Base-by-base conservation (phyloP, 768 basidiomycete genomes). In the Obba rivulosa region DNA sequence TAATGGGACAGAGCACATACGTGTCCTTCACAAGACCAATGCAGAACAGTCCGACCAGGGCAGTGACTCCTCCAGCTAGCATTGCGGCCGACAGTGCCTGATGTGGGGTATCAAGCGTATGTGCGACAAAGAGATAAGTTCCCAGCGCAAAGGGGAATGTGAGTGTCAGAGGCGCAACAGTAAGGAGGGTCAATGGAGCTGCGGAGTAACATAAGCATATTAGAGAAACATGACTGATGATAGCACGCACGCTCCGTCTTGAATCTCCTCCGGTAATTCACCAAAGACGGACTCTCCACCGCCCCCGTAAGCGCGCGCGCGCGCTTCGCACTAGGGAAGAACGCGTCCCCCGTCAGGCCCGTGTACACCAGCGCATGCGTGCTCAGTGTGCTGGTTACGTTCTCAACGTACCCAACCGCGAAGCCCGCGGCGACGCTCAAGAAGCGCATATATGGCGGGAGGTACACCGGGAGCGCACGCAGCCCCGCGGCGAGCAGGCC, bases 41-140 rank as follows among this genome's bases (percentile, higher is more conserved):
- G 53, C 87, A 91, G 57, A 92, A 92, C 62, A 87, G 60, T 1
- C 89, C 85, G 25, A 92, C 88, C 18, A 93, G 70, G 4, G 85
- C 87, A 0, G 89, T 89, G 16, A 90, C 80, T 9, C 79, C 81
- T 3, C 85, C 92, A 20, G 85, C 86, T 3, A 94, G 69, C 14
- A 94, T 55, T 1, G 87, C 81, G 18, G 87, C 86, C 11, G 82
- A 75, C 8, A 92, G 71, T 0, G 91, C 89, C 57, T 86, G 77
- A 40, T 81, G 64, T 0, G 90, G 88, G 21, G 82, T 80, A 16
- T 65, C 62, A 18, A 92, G 67, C 0, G 86, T 84, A 65, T 91
- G 88, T 2, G 90, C 86, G n/a, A 92, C 87, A 56, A 94, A 89
- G 17, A 97, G 66, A 64, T 95, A 96, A 4, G 91, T 87, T 34